These are phyloP conservation scores for Candida pseudofarinosa DNA, from an alignment of 805 yeast genomes.

Conservation along the genomic window DNA sequence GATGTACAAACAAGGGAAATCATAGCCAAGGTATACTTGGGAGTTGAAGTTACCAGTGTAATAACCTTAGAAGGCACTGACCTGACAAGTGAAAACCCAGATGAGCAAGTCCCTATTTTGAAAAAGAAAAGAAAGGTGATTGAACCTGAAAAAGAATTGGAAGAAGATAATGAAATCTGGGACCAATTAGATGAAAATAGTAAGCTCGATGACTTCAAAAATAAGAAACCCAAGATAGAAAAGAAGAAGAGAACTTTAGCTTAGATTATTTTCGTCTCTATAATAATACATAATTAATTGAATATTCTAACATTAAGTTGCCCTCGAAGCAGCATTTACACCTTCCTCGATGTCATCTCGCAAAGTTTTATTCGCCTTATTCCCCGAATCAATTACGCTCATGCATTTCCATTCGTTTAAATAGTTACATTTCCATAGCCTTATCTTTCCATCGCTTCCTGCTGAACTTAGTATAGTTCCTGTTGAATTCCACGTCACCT, in stretches of 20 bases:
- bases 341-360: slow-evolving; percentile 9
- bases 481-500: slow-evolving; percentile 90
- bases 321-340: background rate
- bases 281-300: slow-evolving; percentile 1
- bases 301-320: slow-evolving; percentile 1
- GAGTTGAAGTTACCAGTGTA: slow-evolving; percentile 61
- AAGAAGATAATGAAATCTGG: slow-evolving; percentile 38
- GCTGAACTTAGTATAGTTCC: slow-evolving; percentile 91
- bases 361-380: slow-evolving; percentile 18
- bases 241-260: background rate
- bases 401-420: slow-evolving; percentile 86
- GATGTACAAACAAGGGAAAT: slow-evolving; percentile 56
- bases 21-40: slow-evolving; percentile 69
- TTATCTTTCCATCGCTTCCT: slow-evolving; percentile 90
- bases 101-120: slow-evolving; percentile 8
- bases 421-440: slow-evolving; percentile 89
- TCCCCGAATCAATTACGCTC: slow-evolving; percentile 52
- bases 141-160: slow-evolving; percentile 21
- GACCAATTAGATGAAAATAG: slow-evolving; percentile 30
- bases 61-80: slow-evolving; percentile 47
- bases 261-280: slow-evolving; percentile 1
- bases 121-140: slow-evolving; percentile 14
- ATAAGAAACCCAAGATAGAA: slow-evolving; percentile 6
- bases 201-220: slow-evolving; percentile 31
- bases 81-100: slow-evolving; percentile 26